Conservation (phyloP, 345 rosid genomes). For the Camelina neglecta region DNA sequence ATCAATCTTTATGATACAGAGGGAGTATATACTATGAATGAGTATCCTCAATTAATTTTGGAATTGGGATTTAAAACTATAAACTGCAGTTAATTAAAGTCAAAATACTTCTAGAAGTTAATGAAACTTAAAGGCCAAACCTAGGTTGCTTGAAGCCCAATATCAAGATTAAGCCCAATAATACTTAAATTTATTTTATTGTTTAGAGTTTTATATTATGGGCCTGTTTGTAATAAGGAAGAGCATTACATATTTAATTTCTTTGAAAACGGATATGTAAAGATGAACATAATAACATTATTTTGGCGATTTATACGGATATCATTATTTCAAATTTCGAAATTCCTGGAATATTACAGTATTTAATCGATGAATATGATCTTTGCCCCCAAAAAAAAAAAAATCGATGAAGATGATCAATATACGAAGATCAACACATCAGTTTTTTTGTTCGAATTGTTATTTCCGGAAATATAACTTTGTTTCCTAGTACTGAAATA, state of each 20-base stretch:
- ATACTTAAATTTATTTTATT: background rate
- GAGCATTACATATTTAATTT: background rate
- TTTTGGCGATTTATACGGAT: no score
- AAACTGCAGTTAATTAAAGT: background rate
- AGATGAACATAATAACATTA: no score
- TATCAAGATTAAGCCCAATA: background rate
- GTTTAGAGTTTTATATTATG: background rate
- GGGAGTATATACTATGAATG: background rate
- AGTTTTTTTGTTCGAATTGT: background rate
- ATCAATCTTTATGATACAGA: no score
- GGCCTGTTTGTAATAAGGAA: slow-evolving; percentile 9
- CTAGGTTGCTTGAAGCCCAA: slow-evolving; percentile 13
- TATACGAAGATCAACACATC: no score
- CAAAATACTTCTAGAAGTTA: background rate
- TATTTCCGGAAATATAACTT: background rate
- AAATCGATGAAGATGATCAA: background rate
- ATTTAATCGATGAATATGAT: background rate
- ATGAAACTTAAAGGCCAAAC: background rate
- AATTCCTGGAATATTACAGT: no score
- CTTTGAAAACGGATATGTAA: no score
- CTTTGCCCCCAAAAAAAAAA: no score
- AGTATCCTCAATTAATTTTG: background rate
- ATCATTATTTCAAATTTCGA: no score
- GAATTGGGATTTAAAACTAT: background rate
- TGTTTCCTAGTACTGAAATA: background rate